phyloP scores from a whole-genome alignment of 345 rosid species.

The Xanthoceras sorbifolium region DNA sequence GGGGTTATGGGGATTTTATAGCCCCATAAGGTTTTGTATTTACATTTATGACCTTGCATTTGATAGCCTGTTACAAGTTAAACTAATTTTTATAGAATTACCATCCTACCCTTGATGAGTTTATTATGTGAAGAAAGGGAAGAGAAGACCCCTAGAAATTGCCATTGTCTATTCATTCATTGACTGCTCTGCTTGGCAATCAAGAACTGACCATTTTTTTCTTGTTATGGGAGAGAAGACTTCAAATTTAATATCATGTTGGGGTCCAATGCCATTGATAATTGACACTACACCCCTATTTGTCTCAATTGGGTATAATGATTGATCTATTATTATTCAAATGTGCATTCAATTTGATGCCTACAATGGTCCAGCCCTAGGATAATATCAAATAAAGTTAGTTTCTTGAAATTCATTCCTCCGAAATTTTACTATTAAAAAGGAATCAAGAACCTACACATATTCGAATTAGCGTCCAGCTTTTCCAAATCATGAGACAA shows the following conservation, averaged over 20 bases:
- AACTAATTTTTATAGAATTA: background rate
- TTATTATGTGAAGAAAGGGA: background rate
- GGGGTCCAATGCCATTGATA: background rate
- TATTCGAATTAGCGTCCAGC: no score
- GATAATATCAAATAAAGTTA: background rate
- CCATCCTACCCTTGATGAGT: background rate
- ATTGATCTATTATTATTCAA: no score
- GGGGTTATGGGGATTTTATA: constrained; percentile 1
- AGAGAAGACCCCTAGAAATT: background rate
- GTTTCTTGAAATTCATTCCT: background rate
- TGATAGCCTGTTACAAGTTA: background rate
- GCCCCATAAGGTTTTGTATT: background rate
- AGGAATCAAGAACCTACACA: background rate
- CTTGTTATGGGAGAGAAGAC: no score
- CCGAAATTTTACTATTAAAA: background rate
- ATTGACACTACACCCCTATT: background rate
- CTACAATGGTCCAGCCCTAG: no score
- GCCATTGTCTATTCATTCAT: background rate
- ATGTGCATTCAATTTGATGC: no score
- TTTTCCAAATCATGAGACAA: background rate
- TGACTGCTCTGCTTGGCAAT: background rate
- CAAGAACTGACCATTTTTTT: background rate
- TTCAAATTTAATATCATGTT: background rate
- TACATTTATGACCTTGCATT: background rate
- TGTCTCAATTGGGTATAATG: background rate